Evolutionary conservation across 148 eudicot species (phyloP), one percentile per base, ranked within the genome.

Genomic region (Fagopyrum homotropicum): DNA sequence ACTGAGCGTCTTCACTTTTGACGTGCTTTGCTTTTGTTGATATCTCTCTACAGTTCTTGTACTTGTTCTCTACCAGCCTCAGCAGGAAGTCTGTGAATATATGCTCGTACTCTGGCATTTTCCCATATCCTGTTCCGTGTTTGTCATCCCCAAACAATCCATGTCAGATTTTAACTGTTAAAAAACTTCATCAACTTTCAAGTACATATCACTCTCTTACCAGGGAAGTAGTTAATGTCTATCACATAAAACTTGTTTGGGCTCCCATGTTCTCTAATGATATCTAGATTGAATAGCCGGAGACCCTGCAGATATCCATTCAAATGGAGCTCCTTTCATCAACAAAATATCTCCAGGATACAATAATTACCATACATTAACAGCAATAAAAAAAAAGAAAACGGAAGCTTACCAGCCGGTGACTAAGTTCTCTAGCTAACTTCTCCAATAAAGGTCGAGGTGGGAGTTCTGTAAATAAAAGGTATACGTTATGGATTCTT

Each of bases 221-320:
- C 99, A 76, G 99, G 99, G 79, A 95, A 95, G 80, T 95, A 92
- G 77, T 95, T 95, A 30, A 95, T 95, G 72, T 95, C 99, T 47
- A 95, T 89, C 61, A 95, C 97, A 80, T 92, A 95, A 75, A 79
- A 92, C 26, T 82, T 87, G 75, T 88, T 84, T 48, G 45, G 85
- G 49, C 87, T 88, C 72, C 98, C 98, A 78, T 83, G 90, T 80
- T 95, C 98, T 26, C 99, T 84, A 64, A 95, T 92, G 47, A 95
- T 89, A 80, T 95, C 99, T 55, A 95, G 81, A 84, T 95, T 92
- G 85, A 95, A 95, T 44, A 92, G 81, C 75, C 86, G 92, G 60
- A 95, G 94, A 74, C 99, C 99, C 99, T 95, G 76, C 51, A 19
- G 12, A 66, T 35, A 15, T 15, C n/a, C 71, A 66, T 5, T 7